These are phyloP conservation scores for Aspergillus amoenus DNA, from an alignment of 2,329 filamentous ascomycete species.

Conservation along the genomic window DNA sequence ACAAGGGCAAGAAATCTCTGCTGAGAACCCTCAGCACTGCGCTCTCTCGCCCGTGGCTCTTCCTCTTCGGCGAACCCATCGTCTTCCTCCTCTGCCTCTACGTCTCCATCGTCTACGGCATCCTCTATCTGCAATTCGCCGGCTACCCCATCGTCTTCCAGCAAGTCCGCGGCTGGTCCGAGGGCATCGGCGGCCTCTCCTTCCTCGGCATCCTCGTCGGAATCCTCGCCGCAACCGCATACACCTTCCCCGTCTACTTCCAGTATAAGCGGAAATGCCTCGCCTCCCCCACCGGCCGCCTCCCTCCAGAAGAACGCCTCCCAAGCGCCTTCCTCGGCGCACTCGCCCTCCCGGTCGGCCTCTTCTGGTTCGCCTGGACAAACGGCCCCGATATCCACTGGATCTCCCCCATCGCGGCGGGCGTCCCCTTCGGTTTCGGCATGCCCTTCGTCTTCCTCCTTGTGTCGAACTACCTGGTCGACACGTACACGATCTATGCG, in stretches of 20 bases:
- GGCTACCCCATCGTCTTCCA: background rate
- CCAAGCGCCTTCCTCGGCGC: background rate
- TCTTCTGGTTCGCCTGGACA: constrained; percentile 15
- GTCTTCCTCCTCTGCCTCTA: constrained; percentile 18
- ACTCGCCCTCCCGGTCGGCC: background rate
- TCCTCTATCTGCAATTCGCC: constrained; percentile 3
- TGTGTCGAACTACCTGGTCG: no score
- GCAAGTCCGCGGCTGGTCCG: background rate
- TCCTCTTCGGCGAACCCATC: constrained; percentile 13
- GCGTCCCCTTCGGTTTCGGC: background rate
- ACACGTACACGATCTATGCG: no score
- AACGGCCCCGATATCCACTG: background rate
- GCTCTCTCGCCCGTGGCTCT: background rate
- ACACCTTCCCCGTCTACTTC: background rate
- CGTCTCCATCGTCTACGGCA: constrained; percentile 8
- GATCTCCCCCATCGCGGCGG: background rate
- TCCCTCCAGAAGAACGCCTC: background rate
- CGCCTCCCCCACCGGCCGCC: background rate
- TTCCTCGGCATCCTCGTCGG: background rate
- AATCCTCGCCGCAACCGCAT: background rate
- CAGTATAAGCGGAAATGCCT: background rate
- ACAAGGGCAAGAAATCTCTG: background rate
- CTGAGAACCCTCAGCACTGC: no score
- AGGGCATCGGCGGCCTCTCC: background rate
- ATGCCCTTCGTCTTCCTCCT: background rate